These are phyloP conservation scores for barrel medic (Medicago truncatula) DNA, from an alignment of 306 rosid species.

Conservation along the genomic window DNA sequence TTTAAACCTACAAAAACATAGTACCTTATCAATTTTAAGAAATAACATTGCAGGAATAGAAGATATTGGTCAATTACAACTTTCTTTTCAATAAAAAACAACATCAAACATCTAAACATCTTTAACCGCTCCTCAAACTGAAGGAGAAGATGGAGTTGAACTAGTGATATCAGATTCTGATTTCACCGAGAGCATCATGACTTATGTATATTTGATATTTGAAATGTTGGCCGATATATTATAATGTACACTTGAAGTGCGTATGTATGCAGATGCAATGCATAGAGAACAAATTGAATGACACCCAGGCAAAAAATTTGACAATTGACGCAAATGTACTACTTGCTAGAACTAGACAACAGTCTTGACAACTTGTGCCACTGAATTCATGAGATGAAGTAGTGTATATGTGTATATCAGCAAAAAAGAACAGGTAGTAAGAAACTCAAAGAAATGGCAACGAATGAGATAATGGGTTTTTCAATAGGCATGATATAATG, in stretches of 20 bases:
- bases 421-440: not conserved
- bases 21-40: not conserved
- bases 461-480: not conserved
- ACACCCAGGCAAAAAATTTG: not conserved
- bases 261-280: not conserved
- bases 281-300: not conserved
- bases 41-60: not conserved
- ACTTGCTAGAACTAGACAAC: not conserved
- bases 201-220: not conserved
- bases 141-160: conserved; percentile 81
- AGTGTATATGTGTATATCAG: not conserved
- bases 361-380: not conserved
- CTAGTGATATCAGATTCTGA: conserved; percentile 87
- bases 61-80: not conserved
- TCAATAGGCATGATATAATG: not conserved
- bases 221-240: not conserved
- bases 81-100: not conserved
- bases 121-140: conserved; percentile 13
- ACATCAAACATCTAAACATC: not conserved
- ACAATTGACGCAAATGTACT: not conserved
- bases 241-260: not conserved
- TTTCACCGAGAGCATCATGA: conserved; percentile 62
- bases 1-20: not conserved
- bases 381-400: not conserved
- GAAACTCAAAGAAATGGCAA: not conserved